Percentiles rank a stretch among this genome's conserved stretches.
Conservation (phyloP, 495 filamentous ascomycete genomes). For the Stereocaulon alpinum region DNA sequence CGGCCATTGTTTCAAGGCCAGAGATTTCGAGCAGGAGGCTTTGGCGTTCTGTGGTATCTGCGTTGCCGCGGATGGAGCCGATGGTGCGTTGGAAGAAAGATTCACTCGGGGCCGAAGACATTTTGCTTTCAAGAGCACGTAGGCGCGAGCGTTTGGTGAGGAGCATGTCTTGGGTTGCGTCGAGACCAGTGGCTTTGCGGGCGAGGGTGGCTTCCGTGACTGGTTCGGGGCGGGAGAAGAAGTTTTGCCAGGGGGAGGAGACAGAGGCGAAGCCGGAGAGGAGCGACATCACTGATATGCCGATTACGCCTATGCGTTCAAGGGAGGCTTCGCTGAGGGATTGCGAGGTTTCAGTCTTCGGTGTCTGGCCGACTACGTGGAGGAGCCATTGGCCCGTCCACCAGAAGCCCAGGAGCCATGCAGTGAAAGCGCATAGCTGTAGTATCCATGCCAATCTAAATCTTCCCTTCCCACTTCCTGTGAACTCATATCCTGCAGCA, state of each 20-base stretch:
- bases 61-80: slow-evolving; percentile 49
- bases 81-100: slow-evolving; percentile 56
- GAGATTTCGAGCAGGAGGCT: slow-evolving; percentile 61
- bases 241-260: slow-evolving; percentile 70
- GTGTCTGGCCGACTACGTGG: slow-evolving; percentile 27
- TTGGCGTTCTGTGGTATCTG: slow-evolving; percentile 53
- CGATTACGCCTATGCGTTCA: slow-evolving; percentile 69
- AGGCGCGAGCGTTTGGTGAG: slow-evolving; percentile 56
- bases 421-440: slow-evolving; percentile 44
- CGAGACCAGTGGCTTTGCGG: slow-evolving; percentile 61
- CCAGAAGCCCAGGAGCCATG: slow-evolving; percentile 65
- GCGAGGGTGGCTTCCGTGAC: slow-evolving; percentile 60
- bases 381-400: slow-evolving; percentile 56
- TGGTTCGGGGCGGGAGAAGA: slow-evolving; percentile 48
- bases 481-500: slow-evolving; percentile 48
- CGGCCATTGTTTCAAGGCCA: slow-evolving; percentile 68
- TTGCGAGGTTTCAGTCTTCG: slow-evolving; percentile 27
- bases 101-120: slow-evolving; percentile 35
- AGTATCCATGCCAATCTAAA: slow-evolving; percentile 45
- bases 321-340: slow-evolving; percentile 60
- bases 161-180: slow-evolving; percentile 67
- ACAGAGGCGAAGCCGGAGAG: slow-evolving; percentile 75
- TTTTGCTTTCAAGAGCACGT: slow-evolving; percentile 53
- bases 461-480: slow-evolving; percentile 35
- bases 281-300: slow-evolving; percentile 71